Evolutionary conservation across 441 rosid genomes (phyloP).

Genomic region (Gossypium schwendimanii): DNA sequence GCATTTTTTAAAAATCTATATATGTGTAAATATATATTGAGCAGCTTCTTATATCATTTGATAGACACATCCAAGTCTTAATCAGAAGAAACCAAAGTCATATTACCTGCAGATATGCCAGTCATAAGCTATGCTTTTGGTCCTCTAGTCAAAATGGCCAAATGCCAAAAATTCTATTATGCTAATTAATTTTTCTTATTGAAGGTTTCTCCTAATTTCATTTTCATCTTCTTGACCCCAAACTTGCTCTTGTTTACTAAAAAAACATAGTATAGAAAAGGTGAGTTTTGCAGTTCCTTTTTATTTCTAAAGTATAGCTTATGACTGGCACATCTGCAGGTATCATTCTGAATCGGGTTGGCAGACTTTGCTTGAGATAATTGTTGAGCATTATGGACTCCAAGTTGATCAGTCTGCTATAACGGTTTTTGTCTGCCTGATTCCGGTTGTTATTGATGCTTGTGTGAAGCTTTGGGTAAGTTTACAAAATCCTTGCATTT

Average conservation of each 20-base stretch:
- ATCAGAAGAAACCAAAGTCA: neutral
- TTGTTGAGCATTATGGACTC: constrained; percentile 80
- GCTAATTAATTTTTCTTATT: neutral
- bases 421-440: constrained; percentile 55
- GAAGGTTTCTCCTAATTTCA: neutral
- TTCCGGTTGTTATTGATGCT: constrained; percentile 73
- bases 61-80: neutral
- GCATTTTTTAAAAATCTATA: neutral
- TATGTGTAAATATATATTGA: neutral
- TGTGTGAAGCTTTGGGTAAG: constrained; percentile 90
- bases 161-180: neutral
- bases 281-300: neutral
- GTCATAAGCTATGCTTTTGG: neutral
- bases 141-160: neutral
- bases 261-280: neutral
- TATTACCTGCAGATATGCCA: too few species aligned
- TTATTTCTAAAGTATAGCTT: neutral
- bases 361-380: constrained; percentile 62
- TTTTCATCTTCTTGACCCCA: neutral
- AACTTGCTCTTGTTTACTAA: neutral
- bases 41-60: neutral
- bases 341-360: constrained; percentile 96
- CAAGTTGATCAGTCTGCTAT: constrained; percentile 58
- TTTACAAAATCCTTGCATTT: constrained; percentile 11
- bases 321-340: constrained; percentile 28